These are phyloP conservation scores for Metschnikowia koreensis DNA, from an alignment of 805 yeast species.

Conservation along the genomic window DNA sequence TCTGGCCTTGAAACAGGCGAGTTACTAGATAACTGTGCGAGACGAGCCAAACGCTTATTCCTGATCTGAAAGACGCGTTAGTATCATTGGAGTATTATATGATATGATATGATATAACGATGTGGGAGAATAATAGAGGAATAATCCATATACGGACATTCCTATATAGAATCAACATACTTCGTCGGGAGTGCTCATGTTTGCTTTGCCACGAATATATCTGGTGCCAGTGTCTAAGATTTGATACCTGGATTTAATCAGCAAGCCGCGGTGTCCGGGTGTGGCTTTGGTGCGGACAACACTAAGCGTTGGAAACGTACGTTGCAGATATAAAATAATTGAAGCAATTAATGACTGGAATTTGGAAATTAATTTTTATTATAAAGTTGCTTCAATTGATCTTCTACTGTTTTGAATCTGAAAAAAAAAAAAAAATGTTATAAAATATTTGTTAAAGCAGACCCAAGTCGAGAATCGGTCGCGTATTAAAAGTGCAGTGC, in stretches of 20 bases:
- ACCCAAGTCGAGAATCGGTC: no score
- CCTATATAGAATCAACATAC: constrained; percentile 12
- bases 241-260: not conserved
- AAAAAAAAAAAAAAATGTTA: no score
- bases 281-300: not conserved
- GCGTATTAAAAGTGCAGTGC: no score
- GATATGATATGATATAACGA: not conserved
- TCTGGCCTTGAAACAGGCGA: constrained; percentile 4
- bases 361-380: no score
- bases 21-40: constrained; percentile 24
- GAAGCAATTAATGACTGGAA: no score
- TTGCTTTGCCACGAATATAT: not conserved
- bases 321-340: no score
- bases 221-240: not conserved
- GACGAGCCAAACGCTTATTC: constrained; percentile 52
- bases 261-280: constrained; percentile 2
- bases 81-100: not conserved
- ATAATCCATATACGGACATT: not conserved
- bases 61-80: constrained; percentile 36
- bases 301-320: no score
- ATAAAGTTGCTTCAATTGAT: no score
- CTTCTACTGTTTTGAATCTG: no score
- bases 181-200: constrained; percentile 20
- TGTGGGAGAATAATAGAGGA: not conserved
- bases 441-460: no score